Evolutionary conservation across 2,329 filamentous ascomycete species (phyloP).

Genomic region (Cladorrhinum sp.): DNA sequence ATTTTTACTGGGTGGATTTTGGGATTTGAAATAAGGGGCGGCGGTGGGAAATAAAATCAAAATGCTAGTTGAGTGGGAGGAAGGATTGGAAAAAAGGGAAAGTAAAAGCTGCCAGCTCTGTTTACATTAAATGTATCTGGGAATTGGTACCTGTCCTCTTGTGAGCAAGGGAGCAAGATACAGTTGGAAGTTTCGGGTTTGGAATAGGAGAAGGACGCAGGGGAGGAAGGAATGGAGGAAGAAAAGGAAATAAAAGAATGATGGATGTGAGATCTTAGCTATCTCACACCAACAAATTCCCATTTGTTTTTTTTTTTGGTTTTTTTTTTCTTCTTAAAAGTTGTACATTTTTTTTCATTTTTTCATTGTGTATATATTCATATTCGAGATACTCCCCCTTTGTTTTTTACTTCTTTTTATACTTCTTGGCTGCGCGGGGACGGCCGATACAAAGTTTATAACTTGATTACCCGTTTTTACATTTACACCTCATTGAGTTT

Average conservation of each 20-base stretch:
- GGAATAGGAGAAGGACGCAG: too few relatives aligned
- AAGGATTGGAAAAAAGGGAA: neutral
- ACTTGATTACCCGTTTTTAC: too few relatives aligned
- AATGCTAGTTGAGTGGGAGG: neutral
- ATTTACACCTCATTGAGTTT: too few relatives aligned
- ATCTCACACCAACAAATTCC: neutral
- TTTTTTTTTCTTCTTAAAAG: slow-evolving; percentile 5
- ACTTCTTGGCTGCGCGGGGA: neutral
- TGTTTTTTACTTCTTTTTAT: neutral
- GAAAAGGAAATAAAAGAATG: neutral
- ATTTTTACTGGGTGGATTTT: neutral
- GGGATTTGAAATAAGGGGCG: neutral
- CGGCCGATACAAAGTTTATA: neutral
- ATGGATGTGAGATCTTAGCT: neutral
- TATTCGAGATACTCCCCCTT: neutral
- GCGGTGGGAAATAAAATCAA: neutral
- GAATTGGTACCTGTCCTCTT: too few relatives aligned
- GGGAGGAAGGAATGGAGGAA: too few relatives aligned
- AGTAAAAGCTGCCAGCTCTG: too few relatives aligned
- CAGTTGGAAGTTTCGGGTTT: too few relatives aligned
- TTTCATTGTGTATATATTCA: neutral
- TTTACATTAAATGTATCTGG: too few relatives aligned
- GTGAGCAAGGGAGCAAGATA: too few relatives aligned
- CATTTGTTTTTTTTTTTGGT: slow-evolving; percentile 1
- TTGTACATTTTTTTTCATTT: slow-evolving; percentile 1